Base-by-base conservation (phyloP, 1,139 yeast genomes). In the Candida glucosophila region DNA sequence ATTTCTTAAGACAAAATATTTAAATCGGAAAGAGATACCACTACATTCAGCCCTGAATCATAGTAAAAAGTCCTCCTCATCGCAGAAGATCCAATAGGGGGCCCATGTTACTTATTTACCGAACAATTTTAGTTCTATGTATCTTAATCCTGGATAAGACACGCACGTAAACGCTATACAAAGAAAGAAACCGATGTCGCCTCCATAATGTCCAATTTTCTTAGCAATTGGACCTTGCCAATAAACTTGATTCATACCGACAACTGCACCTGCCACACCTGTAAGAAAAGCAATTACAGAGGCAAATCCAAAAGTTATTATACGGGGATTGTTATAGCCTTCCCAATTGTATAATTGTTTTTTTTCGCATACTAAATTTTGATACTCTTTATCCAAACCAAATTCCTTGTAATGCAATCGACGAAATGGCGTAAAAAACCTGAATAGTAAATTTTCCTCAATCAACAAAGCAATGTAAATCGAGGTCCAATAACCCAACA, bases 401-500 rank as follows among this genome's bases (percentile, higher is more conserved):
- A 76, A 70, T 38, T 79, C 90, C 31, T 58, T 58, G 5, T 64
- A 60, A 49, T 59, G 79, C 24, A 77, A 47, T 33, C 65, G 61
- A 19, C 55, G 44, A 33, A 74, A 64, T 22, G 57, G 45, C 20
- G 58, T 50, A 2, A 76, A 65, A n/a, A n/a, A n/a, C 46, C 95
- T 68, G 55, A 85, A 85, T 12, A 85, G 66, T 5, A 67, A 30
- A 42, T 82, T 82, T 46, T 86, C 96, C 42, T 82, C 88, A 3
- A 82, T 35, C 23, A 85, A 52, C 27, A 85, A 53, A 15, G 73
- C 70, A 41, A 80, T 73, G 51, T 85, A 86, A 58, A 86, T 82
- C 28, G 90, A 75, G 28, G 82, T 71, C 96, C 96, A 86, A 55
- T 86, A 86, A 1, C 95, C 95, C 33, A 86, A 73, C 95, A 86